Base-by-base conservation (phyloP, 371 early-diverging fungal genomes). In the Mortierella sp. region DNA sequence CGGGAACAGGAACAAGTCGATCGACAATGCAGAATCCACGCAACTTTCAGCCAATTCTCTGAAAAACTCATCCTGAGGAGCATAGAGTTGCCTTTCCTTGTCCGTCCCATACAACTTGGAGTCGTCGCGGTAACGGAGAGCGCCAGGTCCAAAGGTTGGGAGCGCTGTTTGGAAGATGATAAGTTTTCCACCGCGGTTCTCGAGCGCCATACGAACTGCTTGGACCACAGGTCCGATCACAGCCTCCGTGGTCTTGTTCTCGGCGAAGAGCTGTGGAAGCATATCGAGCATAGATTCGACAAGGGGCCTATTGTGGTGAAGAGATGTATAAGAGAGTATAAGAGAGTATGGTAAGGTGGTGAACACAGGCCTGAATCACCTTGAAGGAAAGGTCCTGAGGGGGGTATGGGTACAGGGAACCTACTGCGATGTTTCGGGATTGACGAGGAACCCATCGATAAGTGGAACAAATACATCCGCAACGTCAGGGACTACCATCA, bases 401-500 rank as follows among this genome's bases (percentile, higher is more conserved):
- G 24, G 22, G 10, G 22, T 7, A 47, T 10, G 47, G 22, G 13
- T 3, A 19, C 3, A 44, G 24, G 3, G 13, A 17, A 24, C 54
- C 25, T 49, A 64, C 54, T 59, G 60, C 43, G 95, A 91, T 60
- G 89, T 89, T 6, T 66, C 68, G 3, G 96, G 96, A 66, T 95
- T 92, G 3, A 96, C 97, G 37, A 96, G 82, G 81, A 92, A 85
- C 52, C 95, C 98, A 12, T 91, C 90, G 58, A 88, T 85, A 10
- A 97, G 78, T 0, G 99, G 99, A 16, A 96, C 91, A 86, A 98
- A 98, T 27, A 95, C 82, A 71, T 98, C 98, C 44, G 90, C 76
- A 22, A 96, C 78, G 74, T 98, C 99, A 0, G 95, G 85, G 2
- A 98, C 95, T 21, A 97, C 92, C 85, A 98, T 83, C 95, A 98